Percentiles rank a stretch among this genome's conserved stretches.
phyloP scores from a whole-genome alignment of 2,329 filamentous ascomycete genomes.

The Penicillium sp. region DNA sequence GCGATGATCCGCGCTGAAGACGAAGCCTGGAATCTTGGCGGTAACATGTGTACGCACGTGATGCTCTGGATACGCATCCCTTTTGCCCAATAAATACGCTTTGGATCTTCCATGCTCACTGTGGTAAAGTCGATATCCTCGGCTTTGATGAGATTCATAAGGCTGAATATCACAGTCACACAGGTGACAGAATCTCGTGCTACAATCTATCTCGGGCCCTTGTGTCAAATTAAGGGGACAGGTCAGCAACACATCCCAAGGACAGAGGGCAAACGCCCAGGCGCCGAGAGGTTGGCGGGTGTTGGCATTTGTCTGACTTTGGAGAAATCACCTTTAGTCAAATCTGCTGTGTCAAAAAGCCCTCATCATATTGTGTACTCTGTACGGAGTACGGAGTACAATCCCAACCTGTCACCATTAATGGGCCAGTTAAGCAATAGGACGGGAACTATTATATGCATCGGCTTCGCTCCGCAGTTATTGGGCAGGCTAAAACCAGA shows the following conservation, averaged over 20 bases:
- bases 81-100: too few species aligned
- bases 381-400: too few species aligned
- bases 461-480: too few species aligned
- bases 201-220: not conserved
- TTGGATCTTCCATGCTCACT: too few species aligned
- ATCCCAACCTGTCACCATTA: too few species aligned
- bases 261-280: conserved; percentile 12
- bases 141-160: not conserved
- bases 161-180: not conserved
- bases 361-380: too few species aligned
- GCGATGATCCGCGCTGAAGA: conserved; percentile 12
- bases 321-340: conserved; percentile 2
- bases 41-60: conserved; percentile 10
- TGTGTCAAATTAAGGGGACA: not conserved
- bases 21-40: conserved; percentile 18
- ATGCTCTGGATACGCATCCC: conserved; percentile 1
- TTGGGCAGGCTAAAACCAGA: not conserved
- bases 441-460: too few species aligned
- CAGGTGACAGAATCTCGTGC: not conserved
- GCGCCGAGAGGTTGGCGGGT: conserved; percentile 17
- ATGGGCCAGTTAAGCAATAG: too few species aligned
- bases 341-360: conserved; percentile 10
- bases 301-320: conserved; percentile 11
- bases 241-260: not conserved
- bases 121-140: too few species aligned